Conservation (phyloP, 768 basidiomycete species). For the Podaxis sp. region DNA sequence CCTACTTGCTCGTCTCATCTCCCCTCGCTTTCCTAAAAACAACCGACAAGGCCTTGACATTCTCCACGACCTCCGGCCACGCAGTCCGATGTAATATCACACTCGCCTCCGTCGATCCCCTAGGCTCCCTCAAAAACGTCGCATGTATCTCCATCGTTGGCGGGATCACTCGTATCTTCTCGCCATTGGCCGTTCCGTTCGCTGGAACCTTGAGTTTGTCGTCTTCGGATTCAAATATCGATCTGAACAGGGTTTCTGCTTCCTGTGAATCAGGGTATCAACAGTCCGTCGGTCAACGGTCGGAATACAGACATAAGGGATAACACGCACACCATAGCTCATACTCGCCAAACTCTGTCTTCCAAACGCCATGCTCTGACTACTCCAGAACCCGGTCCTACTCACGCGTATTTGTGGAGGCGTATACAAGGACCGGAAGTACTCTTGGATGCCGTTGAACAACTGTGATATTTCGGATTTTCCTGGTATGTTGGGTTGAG, state of each 20-base stretch:
- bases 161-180: not conserved
- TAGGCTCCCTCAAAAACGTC: not conserved
- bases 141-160: not conserved
- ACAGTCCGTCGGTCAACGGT: not conserved
- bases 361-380: not conserved
- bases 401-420: not conserved
- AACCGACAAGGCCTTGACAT: not conserved
- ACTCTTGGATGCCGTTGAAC: not conserved
- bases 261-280: not conserved
- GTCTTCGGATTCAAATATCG: not conserved
- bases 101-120: not conserved
- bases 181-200: not conserved
- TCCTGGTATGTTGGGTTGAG: not conserved
- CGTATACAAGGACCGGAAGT: not conserved
- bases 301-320: not conserved
- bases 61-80: not conserved
- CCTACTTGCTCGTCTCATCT: not conserved
- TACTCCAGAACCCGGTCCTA: not conserved
- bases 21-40: slow-evolving; percentile 5
- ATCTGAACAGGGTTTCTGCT: not conserved
- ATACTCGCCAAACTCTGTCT: not conserved
- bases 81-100: not conserved
- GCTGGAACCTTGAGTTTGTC: not conserved
- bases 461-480: not conserved
- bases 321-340: not conserved